Evolutionary conservation across 257 asterid species (phyloP).

Genomic region (Solanum acaule): DNA sequence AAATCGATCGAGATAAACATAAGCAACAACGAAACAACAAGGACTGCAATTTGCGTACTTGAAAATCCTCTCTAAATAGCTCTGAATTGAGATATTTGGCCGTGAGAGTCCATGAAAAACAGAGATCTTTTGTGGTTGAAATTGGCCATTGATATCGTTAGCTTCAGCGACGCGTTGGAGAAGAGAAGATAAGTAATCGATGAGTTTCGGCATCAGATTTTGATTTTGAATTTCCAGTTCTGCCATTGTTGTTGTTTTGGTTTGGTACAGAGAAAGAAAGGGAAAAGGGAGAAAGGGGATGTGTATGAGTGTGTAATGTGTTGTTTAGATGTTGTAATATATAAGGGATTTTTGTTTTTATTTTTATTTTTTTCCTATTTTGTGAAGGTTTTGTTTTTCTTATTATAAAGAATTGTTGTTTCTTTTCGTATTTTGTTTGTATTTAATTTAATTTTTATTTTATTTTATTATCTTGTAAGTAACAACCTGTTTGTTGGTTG

Average conservation of each 20-base stretch:
- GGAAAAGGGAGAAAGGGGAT: background rate
- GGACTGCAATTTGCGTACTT: slow-evolving; percentile 95
- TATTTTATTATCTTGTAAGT: background rate
- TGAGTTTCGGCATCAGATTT: slow-evolving; percentile 52
- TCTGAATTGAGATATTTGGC: slow-evolving; percentile 72
- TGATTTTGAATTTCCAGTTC: slow-evolving; percentile 48
- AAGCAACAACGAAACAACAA: slow-evolving; percentile 82
- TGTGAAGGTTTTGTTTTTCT: background rate
- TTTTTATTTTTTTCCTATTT: background rate
- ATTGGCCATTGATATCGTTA: slow-evolving; percentile 44
- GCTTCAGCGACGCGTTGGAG: slow-evolving; percentile 69
- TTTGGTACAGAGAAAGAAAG: background rate
- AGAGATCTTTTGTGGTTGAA: slow-evolving; percentile 47
- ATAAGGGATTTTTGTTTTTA: slow-evolving; percentile 4
- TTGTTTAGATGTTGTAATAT: slow-evolving; percentile 21
- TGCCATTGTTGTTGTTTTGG: slow-evolving; percentile 34
- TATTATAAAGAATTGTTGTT: background rate
- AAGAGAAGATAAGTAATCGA: slow-evolving; percentile 67
- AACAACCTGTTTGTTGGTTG: slow-evolving; percentile 40
- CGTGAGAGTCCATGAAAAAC: slow-evolving; percentile 71
- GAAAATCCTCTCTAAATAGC: slow-evolving; percentile 68
- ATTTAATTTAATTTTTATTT: background rate
- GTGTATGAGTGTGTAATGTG: background rate
- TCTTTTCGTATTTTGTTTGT: background rate
- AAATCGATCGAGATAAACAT: slow-evolving; percentile 84